Evolutionary conservation across 2,329 filamentous ascomycete species (phyloP).

Genomic region (Volutella citrinella): DNA sequence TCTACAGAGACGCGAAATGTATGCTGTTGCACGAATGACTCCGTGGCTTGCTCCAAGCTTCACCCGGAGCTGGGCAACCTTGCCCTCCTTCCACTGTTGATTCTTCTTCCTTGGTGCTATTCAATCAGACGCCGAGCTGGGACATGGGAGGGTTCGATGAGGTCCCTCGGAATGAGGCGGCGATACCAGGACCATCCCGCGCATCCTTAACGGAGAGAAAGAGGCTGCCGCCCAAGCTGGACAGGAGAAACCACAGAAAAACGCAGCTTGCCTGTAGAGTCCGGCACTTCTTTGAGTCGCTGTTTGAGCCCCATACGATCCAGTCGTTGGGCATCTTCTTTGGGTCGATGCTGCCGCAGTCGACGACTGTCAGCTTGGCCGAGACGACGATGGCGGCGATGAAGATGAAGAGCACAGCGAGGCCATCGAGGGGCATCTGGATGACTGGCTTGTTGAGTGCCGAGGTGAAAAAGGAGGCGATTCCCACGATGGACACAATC

Average conservation of each 20-base stretch:
- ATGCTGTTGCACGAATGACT: no score
- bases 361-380: conserved; percentile 64
- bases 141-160: conserved; percentile 50
- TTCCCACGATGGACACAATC: conserved; percentile 62
- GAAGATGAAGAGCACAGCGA: conserved; percentile 66
- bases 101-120: not conserved
- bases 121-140: conserved; percentile 48
- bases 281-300: conserved; percentile 65
- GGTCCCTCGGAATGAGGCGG: no score
- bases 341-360: conserved; percentile 56
- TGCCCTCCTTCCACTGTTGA: no score
- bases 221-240: conserved; percentile 54
- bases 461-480: conserved; percentile 54
- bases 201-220: conserved; percentile 54
- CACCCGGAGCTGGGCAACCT: no score
- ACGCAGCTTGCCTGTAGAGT: conserved; percentile 71
- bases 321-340: conserved; percentile 39
- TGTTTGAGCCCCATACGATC: conserved; percentile 60
- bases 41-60: no score
- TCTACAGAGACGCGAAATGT: no score
- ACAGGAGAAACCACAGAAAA: conserved; percentile 79
- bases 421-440: conserved; percentile 53
- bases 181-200: no score
- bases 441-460: conserved; percentile 50
- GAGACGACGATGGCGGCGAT: conserved; percentile 68